These are phyloP conservation scores for Trichoderma simmonsii DNA, from an alignment of 2,329 filamentous ascomycete species.

Conservation along the genomic window DNA sequence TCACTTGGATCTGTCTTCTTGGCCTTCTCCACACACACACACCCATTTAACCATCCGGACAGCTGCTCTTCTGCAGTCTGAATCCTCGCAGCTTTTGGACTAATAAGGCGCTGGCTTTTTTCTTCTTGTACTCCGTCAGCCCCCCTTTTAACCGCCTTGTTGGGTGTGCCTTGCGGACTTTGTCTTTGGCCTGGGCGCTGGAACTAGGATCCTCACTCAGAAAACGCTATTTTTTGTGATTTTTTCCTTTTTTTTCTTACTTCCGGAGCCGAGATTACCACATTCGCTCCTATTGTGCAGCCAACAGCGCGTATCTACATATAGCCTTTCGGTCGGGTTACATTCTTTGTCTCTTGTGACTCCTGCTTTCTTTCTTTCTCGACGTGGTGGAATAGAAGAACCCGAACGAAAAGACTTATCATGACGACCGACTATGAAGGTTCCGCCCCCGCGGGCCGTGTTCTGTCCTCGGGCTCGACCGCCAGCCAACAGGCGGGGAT, in stretches of 20 bases:
- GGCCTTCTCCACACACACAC: slow-evolving; percentile 14
- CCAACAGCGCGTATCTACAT: background rate
- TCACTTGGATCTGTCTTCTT: background rate
- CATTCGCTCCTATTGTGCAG: background rate
- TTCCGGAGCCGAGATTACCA: background rate
- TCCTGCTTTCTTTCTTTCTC: background rate
- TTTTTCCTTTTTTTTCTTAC: background rate
- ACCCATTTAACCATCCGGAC: background rate
- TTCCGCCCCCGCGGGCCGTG: slow-evolving; percentile 27
- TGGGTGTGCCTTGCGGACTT: background rate
- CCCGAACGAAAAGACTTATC: background rate
- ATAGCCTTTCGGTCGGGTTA: background rate
- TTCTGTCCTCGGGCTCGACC: slow-evolving; percentile 31
- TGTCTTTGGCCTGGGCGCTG: background rate
- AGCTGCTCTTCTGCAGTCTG: background rate
- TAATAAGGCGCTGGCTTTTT: background rate
- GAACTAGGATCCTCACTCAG: background rate
- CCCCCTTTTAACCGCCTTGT: slow-evolving; percentile 7
- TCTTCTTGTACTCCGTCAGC: background rate
- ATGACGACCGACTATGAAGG: slow-evolving; percentile 28
- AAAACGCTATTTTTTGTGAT: background rate
- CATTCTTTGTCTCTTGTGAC: background rate
- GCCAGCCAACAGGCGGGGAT: slow-evolving; percentile 38
- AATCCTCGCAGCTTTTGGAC: background rate
- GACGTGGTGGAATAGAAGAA: background rate